phyloP scores from a whole-genome alignment of 1,139 yeast species.

The Zygosaccharomyces pseudobailii region DNA sequence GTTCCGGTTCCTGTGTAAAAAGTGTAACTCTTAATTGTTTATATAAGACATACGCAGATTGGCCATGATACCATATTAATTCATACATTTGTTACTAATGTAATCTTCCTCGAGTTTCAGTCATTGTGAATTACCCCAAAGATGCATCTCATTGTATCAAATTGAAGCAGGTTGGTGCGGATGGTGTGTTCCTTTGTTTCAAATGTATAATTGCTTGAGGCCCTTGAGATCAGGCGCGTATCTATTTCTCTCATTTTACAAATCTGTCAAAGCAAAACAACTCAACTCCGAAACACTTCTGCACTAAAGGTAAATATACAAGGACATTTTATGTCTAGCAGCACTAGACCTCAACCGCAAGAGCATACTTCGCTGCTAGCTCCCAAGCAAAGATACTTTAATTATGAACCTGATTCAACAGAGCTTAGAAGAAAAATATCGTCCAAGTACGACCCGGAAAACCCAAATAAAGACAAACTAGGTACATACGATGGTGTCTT shows the following conservation, averaged over 20 bases:
- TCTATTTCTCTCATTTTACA: neutral
- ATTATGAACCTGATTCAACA: constrained; percentile 20
- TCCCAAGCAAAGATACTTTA: constrained; percentile 25
- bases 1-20: constrained; percentile 4
- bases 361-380: constrained; percentile 27
- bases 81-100: neutral
- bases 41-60: constrained; percentile 1
- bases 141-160: too few relatives aligned
- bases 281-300: neutral
- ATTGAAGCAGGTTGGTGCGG: too few relatives aligned
- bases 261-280: neutral
- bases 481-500: constrained; percentile 78
- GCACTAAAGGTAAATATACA: neutral
- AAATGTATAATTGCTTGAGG: neutral
- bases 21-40: neutral
- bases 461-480: constrained; percentile 43
- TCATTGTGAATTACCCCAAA: too few relatives aligned
- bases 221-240: neutral
- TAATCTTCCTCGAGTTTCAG: neutral
- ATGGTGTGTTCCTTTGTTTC: neutral
- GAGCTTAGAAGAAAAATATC: constrained; percentile 27
- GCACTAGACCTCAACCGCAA: neutral
- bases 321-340: constrained; percentile 3
- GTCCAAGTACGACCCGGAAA: constrained; percentile 32
- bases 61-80: neutral